phyloP scores from a whole-genome alignment of 768 basidiomycete species.

The Boletellus emodensis region DNA sequence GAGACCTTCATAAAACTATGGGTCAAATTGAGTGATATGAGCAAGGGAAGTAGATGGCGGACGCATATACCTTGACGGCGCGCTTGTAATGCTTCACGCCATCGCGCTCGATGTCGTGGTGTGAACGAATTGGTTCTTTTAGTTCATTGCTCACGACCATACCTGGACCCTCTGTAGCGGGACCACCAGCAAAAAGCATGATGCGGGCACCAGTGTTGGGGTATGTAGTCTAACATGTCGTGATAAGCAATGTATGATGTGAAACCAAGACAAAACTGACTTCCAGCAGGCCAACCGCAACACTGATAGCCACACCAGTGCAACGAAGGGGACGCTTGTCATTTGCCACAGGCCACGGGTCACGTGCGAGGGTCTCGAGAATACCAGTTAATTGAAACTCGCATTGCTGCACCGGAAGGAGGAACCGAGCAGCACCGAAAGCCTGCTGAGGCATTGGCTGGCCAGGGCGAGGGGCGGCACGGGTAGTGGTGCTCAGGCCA shows the following conservation, averaged over 20 bases:
- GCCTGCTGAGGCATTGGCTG: constrained; percentile 77
- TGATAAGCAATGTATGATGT: background rate
- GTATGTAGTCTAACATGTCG: constrained; percentile 61
- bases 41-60: background rate
- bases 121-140: constrained; percentile 95
- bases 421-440: constrained; percentile 85
- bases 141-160: constrained; percentile 95
- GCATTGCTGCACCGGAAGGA: constrained; percentile 86
- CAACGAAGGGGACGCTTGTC: constrained; percentile 92
- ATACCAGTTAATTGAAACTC: constrained; percentile 96
- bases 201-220: constrained; percentile 95
- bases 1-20: constrained; percentile 90
- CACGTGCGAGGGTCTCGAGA: constrained; percentile 79
- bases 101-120: constrained; percentile 98
- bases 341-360: constrained; percentile 96
- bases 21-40: background rate
- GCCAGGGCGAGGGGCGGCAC: constrained; percentile 82
- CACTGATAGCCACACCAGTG: constrained; percentile 91
- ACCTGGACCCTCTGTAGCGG: constrained; percentile 94
- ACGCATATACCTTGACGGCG: constrained; percentile 74
- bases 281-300: constrained; percentile 90
- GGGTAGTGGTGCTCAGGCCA: constrained; percentile 66
- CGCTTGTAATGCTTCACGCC: constrained; percentile 97
- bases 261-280: constrained; percentile 32
- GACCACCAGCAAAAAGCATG: constrained; percentile 95